Conservation (phyloP, 257 asterid species). For the Capsicum pubescens region DNA sequence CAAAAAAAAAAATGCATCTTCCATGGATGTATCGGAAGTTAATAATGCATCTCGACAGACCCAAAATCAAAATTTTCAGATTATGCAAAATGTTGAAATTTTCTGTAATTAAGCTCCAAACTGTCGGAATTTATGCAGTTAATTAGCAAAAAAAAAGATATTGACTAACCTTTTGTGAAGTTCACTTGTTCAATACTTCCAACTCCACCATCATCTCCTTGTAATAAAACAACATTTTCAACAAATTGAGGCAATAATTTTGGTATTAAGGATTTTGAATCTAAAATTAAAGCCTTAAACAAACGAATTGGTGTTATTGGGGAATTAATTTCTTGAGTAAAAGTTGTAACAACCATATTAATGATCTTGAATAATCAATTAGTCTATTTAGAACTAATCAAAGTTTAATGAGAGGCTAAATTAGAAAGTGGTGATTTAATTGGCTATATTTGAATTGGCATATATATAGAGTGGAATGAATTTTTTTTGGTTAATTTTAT, state of each 20-base stretch:
- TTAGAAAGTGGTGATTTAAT: neutral
- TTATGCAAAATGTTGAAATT: too few relatives aligned
- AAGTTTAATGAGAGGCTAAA: neutral
- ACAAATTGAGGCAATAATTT: slow-evolving; percentile 47
- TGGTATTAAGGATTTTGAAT: slow-evolving; percentile 42
- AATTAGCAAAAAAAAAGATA: neutral
- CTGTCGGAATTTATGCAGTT: too few relatives aligned
- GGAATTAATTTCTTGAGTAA: slow-evolving; percentile 36
- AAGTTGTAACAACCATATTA: slow-evolving; percentile 39
- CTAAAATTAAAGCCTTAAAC: slow-evolving; percentile 26
- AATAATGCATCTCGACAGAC: too few relatives aligned
- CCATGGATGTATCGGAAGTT: too few relatives aligned
- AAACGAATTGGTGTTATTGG: slow-evolving; percentile 28
- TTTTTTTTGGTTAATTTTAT: neutral
- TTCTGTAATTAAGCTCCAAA: too few relatives aligned
- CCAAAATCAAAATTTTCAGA: too few relatives aligned
- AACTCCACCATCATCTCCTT: slow-evolving; percentile 29
- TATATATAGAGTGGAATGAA: neutral
- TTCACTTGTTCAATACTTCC: slow-evolving; percentile 37
- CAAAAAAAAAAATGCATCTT: too few relatives aligned
- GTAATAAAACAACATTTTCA: slow-evolving; percentile 29
- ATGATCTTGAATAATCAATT: slow-evolving; percentile 2
- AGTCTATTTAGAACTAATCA: neutral
- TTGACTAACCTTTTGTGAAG: slow-evolving; percentile 41
- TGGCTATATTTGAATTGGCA: neutral